phyloP scores from a whole-genome alignment of 768 basidiomycete species.

The Arthromyces matolae region DNA sequence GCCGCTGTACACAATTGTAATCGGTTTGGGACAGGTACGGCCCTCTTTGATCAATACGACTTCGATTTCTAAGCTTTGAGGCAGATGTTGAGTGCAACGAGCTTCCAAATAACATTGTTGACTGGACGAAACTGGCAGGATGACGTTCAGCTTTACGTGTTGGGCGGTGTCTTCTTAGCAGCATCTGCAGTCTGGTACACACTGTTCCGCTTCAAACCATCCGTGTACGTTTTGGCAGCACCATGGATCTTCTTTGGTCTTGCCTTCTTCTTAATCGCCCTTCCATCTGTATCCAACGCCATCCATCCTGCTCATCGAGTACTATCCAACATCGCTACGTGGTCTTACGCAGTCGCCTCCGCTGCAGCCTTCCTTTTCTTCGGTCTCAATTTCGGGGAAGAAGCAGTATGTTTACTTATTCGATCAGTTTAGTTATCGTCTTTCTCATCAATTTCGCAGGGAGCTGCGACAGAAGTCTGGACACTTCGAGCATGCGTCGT shows the following conservation, averaged over 20 bases:
- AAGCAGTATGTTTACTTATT: constrained; percentile 60
- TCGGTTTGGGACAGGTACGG: constrained; percentile 75
- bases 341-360: constrained; percentile 91
- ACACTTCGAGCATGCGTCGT: constrained; percentile 87
- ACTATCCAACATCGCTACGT: constrained; percentile 76
- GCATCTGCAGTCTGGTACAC: constrained; percentile 88
- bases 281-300: constrained; percentile 68
- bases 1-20: constrained; percentile 90
- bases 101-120: constrained; percentile 91
- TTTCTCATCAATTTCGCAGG: no score
- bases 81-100: constrained; percentile 84
- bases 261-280: constrained; percentile 87
- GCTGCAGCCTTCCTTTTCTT: constrained; percentile 92
- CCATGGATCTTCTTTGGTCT: constrained; percentile 92
- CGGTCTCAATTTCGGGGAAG: constrained; percentile 95
- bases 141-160: constrained; percentile 80
- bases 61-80: constrained; percentile 8
- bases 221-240: constrained; percentile 77
- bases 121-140: constrained; percentile 84
- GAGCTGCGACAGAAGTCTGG: constrained; percentile 95
- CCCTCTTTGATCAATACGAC: neutral
- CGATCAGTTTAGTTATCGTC: constrained; percentile 7
- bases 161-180: constrained; percentile 84
- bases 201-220: constrained; percentile 84
- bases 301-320: constrained; percentile 61